These are phyloP conservation scores for Zasmidium angulare DNA, from an alignment of 2,329 filamentous ascomycete species.

Conservation along the genomic window DNA sequence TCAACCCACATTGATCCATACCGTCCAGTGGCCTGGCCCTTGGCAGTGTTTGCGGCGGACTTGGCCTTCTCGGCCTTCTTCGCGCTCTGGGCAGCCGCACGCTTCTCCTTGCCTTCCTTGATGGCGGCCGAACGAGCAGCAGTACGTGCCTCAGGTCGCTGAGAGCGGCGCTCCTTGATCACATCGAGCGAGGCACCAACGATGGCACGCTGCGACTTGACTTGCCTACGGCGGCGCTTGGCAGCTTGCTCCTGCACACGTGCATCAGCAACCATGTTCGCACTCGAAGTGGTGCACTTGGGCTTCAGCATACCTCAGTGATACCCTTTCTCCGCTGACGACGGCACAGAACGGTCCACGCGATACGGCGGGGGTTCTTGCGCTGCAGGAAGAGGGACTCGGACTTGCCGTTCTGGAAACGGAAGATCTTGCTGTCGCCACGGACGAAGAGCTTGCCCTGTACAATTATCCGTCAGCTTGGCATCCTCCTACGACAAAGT, in stretches of 20 bases:
- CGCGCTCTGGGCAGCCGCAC: slow-evolving; percentile 76
- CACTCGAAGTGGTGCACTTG: not conserved
- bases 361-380: slow-evolving; percentile 99
- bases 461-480: slow-evolving; percentile 21
- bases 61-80: slow-evolving; percentile 99
- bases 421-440: slow-evolving; percentile 99
- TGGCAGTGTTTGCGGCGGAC: slow-evolving; percentile 75
- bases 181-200: slow-evolving; percentile 99
- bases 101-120: slow-evolving; percentile 99
- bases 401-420: slow-evolving; percentile 99
- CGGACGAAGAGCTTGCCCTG: slow-evolving; percentile 99
- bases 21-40: slow-evolving; percentile 68
- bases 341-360: slow-evolving; percentile 97
- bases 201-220: slow-evolving; percentile 98
- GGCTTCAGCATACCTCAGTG: slow-evolving; percentile 81
- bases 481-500: slow-evolving; percentile 23
- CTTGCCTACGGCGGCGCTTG: slow-evolving; percentile 96
- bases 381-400: slow-evolving; percentile 99
- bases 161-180: slow-evolving; percentile 96
- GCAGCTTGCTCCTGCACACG: slow-evolving; percentile 89
- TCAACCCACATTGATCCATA: slow-evolving; percentile 15
- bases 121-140: slow-evolving; percentile 88
- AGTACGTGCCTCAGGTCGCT: slow-evolving; percentile 92
- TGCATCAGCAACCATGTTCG: slow-evolving; percentile 18
- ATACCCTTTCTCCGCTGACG: slow-evolving; percentile 99